phyloP scores from a whole-genome alignment of 129 eudicot genomes.

The Tagetes erecta region DNA sequence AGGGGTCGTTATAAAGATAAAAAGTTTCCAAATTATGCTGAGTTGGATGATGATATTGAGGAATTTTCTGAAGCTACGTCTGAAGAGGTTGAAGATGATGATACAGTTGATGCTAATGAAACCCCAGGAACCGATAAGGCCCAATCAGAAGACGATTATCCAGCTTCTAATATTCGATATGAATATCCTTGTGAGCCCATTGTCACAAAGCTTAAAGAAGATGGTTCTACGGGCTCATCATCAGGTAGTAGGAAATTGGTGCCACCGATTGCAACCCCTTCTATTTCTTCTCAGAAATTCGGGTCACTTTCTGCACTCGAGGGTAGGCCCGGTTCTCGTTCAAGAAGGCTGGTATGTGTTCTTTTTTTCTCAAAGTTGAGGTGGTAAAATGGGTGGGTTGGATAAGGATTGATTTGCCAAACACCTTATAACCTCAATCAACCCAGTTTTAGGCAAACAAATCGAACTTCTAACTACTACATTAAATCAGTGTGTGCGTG shows the following conservation, averaged over 20 bases:
- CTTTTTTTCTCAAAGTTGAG: slow-evolving; percentile 12
- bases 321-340: slow-evolving; percentile 70
- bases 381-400: slow-evolving; percentile 10
- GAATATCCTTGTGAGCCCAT: slow-evolving; percentile 49
- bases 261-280: slow-evolving; percentile 61
- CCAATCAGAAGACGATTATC: slow-evolving; percentile 61
- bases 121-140: slow-evolving; percentile 44
- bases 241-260: slow-evolving; percentile 48
- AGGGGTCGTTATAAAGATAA: slow-evolving; percentile 77
- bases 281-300: slow-evolving; percentile 82
- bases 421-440: neutral
- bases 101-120: slow-evolving; percentile 45
- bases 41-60: slow-evolving; percentile 73
- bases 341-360: slow-evolving; percentile 66
- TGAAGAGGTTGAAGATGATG: slow-evolving; percentile 83
- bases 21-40: slow-evolving; percentile 73
- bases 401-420: neutral
- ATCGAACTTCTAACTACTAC: no score
- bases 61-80: slow-evolving; percentile 79
- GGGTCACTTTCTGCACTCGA: slow-evolving; percentile 93
- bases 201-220: slow-evolving; percentile 48
- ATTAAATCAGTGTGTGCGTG: no score
- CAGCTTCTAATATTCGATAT: slow-evolving; percentile 44
- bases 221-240: slow-evolving; percentile 85
- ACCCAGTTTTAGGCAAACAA: no score